Base-by-base conservation (phyloP, 345 rosid genomes). In the Kandelia obovata region DNA sequence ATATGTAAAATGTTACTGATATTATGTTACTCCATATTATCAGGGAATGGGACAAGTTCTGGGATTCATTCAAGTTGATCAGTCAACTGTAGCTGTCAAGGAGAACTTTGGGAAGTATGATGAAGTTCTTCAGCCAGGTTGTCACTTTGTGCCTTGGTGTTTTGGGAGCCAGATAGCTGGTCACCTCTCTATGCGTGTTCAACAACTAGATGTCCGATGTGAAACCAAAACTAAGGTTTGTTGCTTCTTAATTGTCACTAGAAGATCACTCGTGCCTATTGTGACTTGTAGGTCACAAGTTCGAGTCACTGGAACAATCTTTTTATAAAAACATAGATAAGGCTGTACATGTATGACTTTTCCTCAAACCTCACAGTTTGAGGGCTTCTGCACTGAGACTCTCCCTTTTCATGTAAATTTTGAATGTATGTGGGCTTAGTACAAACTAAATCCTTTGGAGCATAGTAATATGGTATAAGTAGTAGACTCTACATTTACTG, bases 191-290 rank as follows among this genome's bases (percentile, higher is more conserved):
- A 70, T 90, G 53, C 92, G 96, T 65, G 83, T 90, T 68, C 93
- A 90, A 68, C 93, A 88, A 83, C 77, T 90, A 60, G 96, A 92
- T 79, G 96, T 90, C 56, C 85, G 86, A 49, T 90, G 96, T 39
- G 98, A 92, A 85, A 92, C 98, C 39, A 90, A 92, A 81, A 88
- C 98, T 37, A 90, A 87, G 92, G 98, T 92, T 47, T 72, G 73
- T 62, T 67, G 47, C 49, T 16, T 20, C 53, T 39, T 23, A 30
- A 71, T 58, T 17, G 58, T 15, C 15, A 3, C 13, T 35, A 34
- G 26, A 49, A 71, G 53, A 35, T 56, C 30, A 37, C 15, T 37
- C 11, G 6, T 25, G 16, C 21, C 39, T 39, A 62, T n/a, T 23
- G 6, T 43, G 5, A 43, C 16, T 15, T 43, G 1, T 1, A 13